Conservation (phyloP, 208 protist species). For the Trypanosoma avium region DNA sequence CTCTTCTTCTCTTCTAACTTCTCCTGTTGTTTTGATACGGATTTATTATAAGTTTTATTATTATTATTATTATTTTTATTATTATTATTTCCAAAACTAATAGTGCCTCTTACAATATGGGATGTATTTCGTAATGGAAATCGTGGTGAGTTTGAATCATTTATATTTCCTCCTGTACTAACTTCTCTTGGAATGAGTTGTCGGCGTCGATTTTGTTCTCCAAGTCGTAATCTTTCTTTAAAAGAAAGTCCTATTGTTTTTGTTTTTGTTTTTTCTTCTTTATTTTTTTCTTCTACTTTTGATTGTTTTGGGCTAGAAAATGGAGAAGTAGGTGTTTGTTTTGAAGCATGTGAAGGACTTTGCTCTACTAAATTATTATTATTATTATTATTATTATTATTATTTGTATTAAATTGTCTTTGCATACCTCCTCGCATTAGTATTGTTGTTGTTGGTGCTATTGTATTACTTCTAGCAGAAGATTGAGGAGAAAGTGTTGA, state of each 20-base stretch:
- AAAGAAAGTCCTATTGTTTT: slow-evolving; percentile 3
- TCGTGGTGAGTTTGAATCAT: too few relatives aligned
- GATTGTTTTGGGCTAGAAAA: too few relatives aligned
- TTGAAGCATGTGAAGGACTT: too few relatives aligned
- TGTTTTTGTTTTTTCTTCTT: neutral
- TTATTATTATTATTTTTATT: neutral
- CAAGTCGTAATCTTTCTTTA: slow-evolving; percentile 5
- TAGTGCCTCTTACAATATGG: neutral
- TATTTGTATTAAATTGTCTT: too few relatives aligned
- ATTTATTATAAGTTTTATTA: neutral
- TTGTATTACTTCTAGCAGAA: too few relatives aligned
- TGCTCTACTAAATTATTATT: too few relatives aligned
- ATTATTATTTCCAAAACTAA: neutral
- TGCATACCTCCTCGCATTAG: too few relatives aligned
- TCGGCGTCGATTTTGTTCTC: neutral
- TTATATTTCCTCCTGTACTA: too few relatives aligned
- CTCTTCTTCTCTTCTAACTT: neutral
- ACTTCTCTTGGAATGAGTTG: too few relatives aligned
- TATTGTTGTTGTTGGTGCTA: too few relatives aligned
- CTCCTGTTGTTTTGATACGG: neutral
- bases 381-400: neutral
- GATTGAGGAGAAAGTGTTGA: neutral
- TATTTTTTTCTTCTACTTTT: neutral
- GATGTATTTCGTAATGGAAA: too few relatives aligned
- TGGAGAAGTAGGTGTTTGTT: too few relatives aligned